A percentile compares a stretch with the other conserved stretches of the same genome.
phyloP scores from a whole-genome alignment of 2,329 filamentous ascomycete species.

The Penicillium sp. region DNA sequence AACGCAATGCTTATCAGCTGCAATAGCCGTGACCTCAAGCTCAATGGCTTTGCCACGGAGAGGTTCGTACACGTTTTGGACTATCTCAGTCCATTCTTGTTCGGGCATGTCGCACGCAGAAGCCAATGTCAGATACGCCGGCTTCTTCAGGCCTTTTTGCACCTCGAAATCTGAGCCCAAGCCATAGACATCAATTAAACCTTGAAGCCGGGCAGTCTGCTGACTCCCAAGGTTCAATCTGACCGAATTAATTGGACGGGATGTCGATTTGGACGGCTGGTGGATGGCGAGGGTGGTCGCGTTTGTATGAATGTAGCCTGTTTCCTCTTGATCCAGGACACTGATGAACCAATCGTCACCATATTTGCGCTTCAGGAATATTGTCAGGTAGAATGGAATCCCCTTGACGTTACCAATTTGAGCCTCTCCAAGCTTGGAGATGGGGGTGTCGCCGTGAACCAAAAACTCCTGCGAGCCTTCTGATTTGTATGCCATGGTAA shows the following conservation, averaged over 20 bases:
- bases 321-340: slow-evolving; percentile 6
- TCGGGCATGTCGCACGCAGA: not conserved
- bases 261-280: not conserved
- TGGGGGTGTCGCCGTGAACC: slow-evolving; percentile 11
- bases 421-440: slow-evolving; percentile 10
- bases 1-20: slow-evolving; percentile 11
- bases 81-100: not conserved
- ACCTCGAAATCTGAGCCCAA: slow-evolving; percentile 9
- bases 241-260: not conserved
- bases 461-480: not conserved
- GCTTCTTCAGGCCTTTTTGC: not conserved
- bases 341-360: slow-evolving; percentile 10
- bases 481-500: slow-evolving; percentile 9
- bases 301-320: slow-evolving; percentile 8
- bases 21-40: slow-evolving; percentile 4
- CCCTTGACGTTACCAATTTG: slow-evolving; percentile 9
- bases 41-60: not conserved
- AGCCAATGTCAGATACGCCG: slow-evolving; percentile 2
- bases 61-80: slow-evolving; percentile 2
- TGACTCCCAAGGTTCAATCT: slow-evolving; percentile 1
- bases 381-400: slow-evolving; percentile 13
- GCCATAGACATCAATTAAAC: slow-evolving; percentile 9
- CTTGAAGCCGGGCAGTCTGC: slow-evolving; percentile 10
- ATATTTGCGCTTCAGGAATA: slow-evolving; percentile 2
- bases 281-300: not conserved